Conservation (phyloP, 2,329 filamentous ascomycete species). For the Hortaea sp. region DNA sequence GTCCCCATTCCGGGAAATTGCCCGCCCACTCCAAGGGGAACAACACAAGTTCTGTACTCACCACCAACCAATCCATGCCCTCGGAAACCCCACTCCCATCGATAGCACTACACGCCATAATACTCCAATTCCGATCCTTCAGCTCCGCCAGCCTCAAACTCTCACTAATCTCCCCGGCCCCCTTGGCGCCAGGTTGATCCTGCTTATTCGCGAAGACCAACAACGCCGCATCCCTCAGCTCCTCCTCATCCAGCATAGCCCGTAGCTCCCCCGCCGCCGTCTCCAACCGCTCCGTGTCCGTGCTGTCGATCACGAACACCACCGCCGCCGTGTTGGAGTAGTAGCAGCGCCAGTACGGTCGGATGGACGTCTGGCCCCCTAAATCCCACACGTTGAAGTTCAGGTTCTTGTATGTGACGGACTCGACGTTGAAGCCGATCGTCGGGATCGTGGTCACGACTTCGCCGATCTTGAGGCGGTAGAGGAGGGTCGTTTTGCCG, state of each 20-base stretch:
- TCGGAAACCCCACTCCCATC: conserved; percentile 91
- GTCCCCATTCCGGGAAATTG: no score
- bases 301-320: conserved; percentile 96
- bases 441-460: conserved; percentile 98
- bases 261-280: conserved; percentile 87
- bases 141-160: conserved; percentile 81
- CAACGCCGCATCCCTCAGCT: conserved; percentile 82
- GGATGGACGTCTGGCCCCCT: conserved; percentile 95
- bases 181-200: conserved; percentile 93
- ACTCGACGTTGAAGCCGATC: conserved; percentile 98
- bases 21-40: no score
- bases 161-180: conserved; percentile 92
- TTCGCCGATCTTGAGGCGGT: conserved; percentile 93
- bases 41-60: no score
- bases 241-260: conserved; percentile 95
- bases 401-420: conserved; percentile 94
- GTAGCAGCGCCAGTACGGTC: conserved; percentile 98
- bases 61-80: conserved; percentile 98
- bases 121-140: conserved; percentile 97
- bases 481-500: conserved; percentile 92
- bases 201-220: conserved; percentile 99
- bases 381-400: conserved; percentile 99
- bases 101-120: conserved; percentile 93
- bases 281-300: conserved; percentile 87
- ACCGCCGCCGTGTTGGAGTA: conserved; percentile 98